These are phyloP conservation scores for Isabelozyma gotoi DNA, from an alignment of 805 yeast genomes.

Conservation along the genomic window DNA sequence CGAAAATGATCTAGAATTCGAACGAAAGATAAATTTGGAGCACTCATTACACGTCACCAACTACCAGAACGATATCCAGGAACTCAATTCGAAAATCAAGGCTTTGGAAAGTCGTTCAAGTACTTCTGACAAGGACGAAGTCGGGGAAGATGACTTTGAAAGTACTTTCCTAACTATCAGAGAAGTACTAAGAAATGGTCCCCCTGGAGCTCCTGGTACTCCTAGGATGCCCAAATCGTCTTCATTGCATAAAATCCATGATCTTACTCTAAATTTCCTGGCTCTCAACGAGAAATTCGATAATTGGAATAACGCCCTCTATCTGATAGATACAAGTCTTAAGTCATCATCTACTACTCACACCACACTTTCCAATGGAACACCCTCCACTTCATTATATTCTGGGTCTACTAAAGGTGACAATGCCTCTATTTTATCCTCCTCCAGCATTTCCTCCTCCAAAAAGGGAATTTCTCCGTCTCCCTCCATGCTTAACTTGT, in stretches of 20 bases:
- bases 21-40: conserved; percentile 21
- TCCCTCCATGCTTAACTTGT: conserved; percentile 7
- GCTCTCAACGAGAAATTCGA: conserved; percentile 9
- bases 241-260: conserved; percentile 32
- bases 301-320: conserved; percentile 4
- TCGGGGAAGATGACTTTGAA: conserved; percentile 10
- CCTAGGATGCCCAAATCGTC: conserved; percentile 19
- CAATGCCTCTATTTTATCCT: conserved; percentile 7
- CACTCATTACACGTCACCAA: conserved; percentile 26
- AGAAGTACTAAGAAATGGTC: conserved; percentile 23
- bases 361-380: not conserved
- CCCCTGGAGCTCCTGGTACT: conserved; percentile 13
- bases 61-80: conserved; percentile 28
- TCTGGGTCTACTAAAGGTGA: conserved; percentile 2
- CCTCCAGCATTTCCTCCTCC: no score
- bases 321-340: conserved; percentile 2
- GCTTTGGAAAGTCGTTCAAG: conserved; percentile 1
- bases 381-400: no score
- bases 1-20: conserved; percentile 40
- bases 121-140: not conserved
- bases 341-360: not conserved
- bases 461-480: conserved; percentile 4
- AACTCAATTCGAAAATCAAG: conserved; percentile 10
- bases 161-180: conserved; percentile 23
- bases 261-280: conserved; percentile 20